Conservation (phyloP, 768 basidiomycete genomes). For the Dioszegia aurantiaca region DNA sequence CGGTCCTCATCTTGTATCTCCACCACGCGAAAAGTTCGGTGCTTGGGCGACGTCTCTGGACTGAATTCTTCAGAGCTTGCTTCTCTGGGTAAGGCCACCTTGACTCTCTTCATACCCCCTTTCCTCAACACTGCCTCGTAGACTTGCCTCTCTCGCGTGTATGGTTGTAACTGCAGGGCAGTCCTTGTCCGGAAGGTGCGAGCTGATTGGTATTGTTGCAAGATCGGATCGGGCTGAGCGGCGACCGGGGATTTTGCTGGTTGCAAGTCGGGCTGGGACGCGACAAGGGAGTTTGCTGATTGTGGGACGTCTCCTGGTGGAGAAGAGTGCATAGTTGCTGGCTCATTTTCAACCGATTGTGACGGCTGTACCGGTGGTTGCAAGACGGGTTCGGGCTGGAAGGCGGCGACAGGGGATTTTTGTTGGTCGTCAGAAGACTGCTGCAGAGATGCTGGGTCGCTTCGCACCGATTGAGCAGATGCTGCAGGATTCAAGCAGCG, state of each 20-base stretch:
- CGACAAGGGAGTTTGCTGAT: too few relatives aligned
- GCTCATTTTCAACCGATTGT: too few relatives aligned
- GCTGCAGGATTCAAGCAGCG: not conserved
- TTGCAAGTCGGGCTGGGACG: not conserved
- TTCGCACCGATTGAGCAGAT: slow-evolving; percentile 2
- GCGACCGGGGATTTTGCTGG: not conserved
- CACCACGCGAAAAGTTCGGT: not conserved
- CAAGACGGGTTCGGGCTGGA: too few relatives aligned
- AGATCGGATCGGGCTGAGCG: slow-evolving; percentile 24
- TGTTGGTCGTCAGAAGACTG: too few relatives aligned
- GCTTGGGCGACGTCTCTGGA: slow-evolving; percentile 12
- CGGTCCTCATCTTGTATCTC: slow-evolving; percentile 9
- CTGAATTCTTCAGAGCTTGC: slow-evolving; percentile 29
- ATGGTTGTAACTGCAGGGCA: slow-evolving; percentile 48
- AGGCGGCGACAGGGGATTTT: too few relatives aligned
- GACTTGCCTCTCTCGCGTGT: slow-evolving; percentile 44
- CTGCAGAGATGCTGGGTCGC: too few relatives aligned
- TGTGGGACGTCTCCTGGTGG: too few relatives aligned
- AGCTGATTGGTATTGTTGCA: slow-evolving; percentile 36
- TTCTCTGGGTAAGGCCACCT: slow-evolving; percentile 25
- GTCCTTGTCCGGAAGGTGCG: slow-evolving; percentile 48
- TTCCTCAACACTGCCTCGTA: slow-evolving; percentile 45
- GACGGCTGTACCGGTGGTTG: too few relatives aligned
- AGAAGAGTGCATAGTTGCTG: too few relatives aligned
- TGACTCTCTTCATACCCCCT: slow-evolving; percentile 42